Conservation (phyloP, 805 yeast species). For the Alloascoidea hylecoeti region DNA sequence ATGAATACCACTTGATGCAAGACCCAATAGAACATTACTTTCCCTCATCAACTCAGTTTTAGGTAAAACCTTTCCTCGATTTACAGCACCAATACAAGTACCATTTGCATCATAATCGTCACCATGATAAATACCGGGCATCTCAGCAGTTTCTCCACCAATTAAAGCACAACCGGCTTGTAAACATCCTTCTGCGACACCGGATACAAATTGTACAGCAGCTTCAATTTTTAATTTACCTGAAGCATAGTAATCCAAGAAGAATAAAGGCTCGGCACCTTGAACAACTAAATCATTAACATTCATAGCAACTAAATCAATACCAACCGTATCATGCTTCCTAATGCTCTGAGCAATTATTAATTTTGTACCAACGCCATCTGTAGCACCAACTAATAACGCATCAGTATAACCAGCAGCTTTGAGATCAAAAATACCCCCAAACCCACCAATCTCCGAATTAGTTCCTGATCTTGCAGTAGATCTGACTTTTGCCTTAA, state of each 20-base stretch:
- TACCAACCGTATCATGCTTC: constrained; percentile 95
- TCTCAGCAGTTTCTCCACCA: constrained; percentile 98
- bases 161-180: constrained; percentile 94
- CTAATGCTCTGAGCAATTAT: constrained; percentile 84
- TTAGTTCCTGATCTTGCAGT: constrained; percentile 95
- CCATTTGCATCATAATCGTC: constrained; percentile 98
- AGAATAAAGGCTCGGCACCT: constrained; percentile 96
- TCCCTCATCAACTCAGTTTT: constrained; percentile 45
- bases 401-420: constrained; percentile 74
- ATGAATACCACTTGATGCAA: constrained; percentile 87
- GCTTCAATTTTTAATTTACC: constrained; percentile 76
- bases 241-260: constrained; percentile 93
- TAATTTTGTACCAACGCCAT: constrained; percentile 97
- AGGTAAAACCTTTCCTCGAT: constrained; percentile 64
- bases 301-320: constrained; percentile 97
- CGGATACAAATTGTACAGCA: constrained; percentile 81
- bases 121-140: constrained; percentile 97
- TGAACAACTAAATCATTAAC: constrained; percentile 96
- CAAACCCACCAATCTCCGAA: constrained; percentile 97
- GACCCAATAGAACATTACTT: constrained; percentile 78
- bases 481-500: constrained; percentile 80
- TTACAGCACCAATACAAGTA: constrained; percentile 95
- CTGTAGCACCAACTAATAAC: constrained; percentile 91
- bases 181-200: constrained; percentile 95
- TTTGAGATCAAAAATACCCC: constrained; percentile 86